These are phyloP conservation scores for Debaryomyces singareniensis DNA, from an alignment of 1,139 yeast species.

Conservation along the genomic window DNA sequence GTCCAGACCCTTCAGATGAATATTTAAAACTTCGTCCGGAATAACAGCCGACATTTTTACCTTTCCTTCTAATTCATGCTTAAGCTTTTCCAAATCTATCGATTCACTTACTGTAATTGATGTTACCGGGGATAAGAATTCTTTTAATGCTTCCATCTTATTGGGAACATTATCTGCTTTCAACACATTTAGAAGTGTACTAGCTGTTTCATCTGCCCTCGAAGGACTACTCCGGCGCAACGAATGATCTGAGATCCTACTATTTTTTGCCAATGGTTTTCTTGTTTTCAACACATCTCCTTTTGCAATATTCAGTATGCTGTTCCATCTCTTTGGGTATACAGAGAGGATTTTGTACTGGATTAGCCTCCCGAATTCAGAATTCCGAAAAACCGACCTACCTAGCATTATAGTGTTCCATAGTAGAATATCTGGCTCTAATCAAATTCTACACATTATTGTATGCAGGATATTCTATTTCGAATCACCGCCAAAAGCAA, in stretches of 20 bases:
- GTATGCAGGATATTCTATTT: too few species aligned
- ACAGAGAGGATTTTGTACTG: too few species aligned
- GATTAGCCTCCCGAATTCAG: too few species aligned
- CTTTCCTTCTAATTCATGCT: slow-evolving; percentile 8
- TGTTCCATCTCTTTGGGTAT: too few species aligned
- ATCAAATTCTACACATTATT: too few species aligned
- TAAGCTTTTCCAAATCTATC: slow-evolving; percentile 48
- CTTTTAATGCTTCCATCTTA: slow-evolving; percentile 19
- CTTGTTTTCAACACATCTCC: neutral
- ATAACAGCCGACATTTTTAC: slow-evolving; percentile 40
- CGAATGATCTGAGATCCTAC: slow-evolving; percentile 20
- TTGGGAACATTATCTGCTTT: slow-evolving; percentile 10
- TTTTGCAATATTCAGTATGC: too few species aligned
- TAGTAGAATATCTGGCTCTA: too few species aligned
- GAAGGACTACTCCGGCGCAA: slow-evolving; percentile 21
- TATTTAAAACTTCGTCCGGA: slow-evolving; percentile 63
- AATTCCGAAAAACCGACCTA: too few species aligned
- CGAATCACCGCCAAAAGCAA: too few species aligned
- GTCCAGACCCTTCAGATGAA: slow-evolving; percentile 30
- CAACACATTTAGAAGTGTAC: slow-evolving; percentile 20
- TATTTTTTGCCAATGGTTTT: slow-evolving; percentile 8
- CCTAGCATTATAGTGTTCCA: too few species aligned
- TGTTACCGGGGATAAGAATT: slow-evolving; percentile 31
- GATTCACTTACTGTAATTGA: slow-evolving; percentile 66
- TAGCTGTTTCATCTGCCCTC: slow-evolving; percentile 16